phyloP scores from a whole-genome alignment of 2,329 filamentous ascomycete genomes.

The Penicillium hordei region DNA sequence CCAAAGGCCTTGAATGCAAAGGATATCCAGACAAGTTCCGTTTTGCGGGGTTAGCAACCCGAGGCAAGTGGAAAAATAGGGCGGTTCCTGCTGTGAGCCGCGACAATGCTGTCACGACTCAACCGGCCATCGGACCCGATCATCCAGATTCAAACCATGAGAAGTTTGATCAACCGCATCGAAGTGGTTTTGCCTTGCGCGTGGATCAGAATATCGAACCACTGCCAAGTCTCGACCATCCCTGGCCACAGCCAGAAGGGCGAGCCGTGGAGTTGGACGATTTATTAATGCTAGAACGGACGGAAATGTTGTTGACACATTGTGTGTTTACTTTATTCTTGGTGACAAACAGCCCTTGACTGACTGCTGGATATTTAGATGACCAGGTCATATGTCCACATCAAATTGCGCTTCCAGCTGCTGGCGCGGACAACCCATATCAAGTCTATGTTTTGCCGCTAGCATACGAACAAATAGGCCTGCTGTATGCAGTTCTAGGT shows the following conservation, averaged over 20 bases:
- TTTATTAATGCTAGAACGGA: slow-evolving; percentile 6
- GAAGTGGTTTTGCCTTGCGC: too few species aligned
- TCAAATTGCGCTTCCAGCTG: slow-evolving; percentile 29
- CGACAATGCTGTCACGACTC: not conserved
- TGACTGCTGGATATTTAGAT: slow-evolving; percentile 15
- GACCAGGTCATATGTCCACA: slow-evolving; percentile 32
- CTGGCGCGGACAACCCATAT: slow-evolving; percentile 29
- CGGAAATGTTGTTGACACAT: not conserved
- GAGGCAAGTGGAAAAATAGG: slow-evolving; percentile 33
- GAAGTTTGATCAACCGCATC: not conserved
- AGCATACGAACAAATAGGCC: slow-evolving; percentile 29
- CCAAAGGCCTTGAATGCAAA: slow-evolving; percentile 32
- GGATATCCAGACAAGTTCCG: slow-evolving; percentile 36
- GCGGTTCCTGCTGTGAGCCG: slow-evolving; percentile 15
- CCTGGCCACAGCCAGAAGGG: not conserved
- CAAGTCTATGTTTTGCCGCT: slow-evolving; percentile 31
- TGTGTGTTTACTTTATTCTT: not conserved
- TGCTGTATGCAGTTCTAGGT: slow-evolving; percentile 31
- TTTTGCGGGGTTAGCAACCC: slow-evolving; percentile 32
- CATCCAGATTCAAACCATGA: not conserved
- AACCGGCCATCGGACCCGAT: not conserved
- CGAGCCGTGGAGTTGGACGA: slow-evolving; percentile 1
- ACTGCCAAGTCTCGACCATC: too few species aligned
- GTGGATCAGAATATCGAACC: not conserved
- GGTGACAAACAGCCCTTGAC: accelerated